Conservation (phyloP, 2,329 filamentous ascomycete species). For the Dothiorella sarmentorum region DNA sequence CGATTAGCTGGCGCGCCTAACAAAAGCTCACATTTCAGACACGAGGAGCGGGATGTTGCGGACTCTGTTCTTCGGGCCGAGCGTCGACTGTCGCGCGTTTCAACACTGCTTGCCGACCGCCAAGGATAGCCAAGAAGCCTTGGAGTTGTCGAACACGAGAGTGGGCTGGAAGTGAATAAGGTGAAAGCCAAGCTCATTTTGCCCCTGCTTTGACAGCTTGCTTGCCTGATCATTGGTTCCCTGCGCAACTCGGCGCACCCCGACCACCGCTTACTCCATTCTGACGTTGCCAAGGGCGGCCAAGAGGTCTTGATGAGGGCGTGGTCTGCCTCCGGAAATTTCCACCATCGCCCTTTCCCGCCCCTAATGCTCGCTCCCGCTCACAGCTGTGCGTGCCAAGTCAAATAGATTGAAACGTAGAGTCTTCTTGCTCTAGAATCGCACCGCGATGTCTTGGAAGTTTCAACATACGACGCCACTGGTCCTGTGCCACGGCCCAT, state of each 20-base stretch:
- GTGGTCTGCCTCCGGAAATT: not conserved
- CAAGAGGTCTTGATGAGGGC: constrained; percentile 9
- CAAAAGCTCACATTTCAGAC: not conserved
- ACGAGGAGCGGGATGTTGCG: not conserved
- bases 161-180: not conserved
- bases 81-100: constrained; percentile 4
- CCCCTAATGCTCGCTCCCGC: not conserved
- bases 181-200: not conserved
- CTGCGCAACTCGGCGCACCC: not conserved
- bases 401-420: constrained; percentile 4
- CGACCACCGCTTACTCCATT: not conserved
- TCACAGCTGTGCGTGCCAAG: not conserved
- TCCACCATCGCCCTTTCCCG: not conserved
- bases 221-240: not conserved
- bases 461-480: constrained; percentile 7
- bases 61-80: not conserved
- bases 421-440: not conserved
- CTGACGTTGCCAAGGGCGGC: constrained; percentile 11
- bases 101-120: not conserved
- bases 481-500: not conserved
- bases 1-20: not conserved
- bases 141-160: not conserved
- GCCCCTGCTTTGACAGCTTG: not conserved
- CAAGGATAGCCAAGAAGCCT: constrained; percentile 8
- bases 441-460: not conserved